Percentiles rank a stretch among this genome's conserved stretches.
Conservation (phyloP, 257 asterid species). For the Ajuga chamaepitys region DNA sequence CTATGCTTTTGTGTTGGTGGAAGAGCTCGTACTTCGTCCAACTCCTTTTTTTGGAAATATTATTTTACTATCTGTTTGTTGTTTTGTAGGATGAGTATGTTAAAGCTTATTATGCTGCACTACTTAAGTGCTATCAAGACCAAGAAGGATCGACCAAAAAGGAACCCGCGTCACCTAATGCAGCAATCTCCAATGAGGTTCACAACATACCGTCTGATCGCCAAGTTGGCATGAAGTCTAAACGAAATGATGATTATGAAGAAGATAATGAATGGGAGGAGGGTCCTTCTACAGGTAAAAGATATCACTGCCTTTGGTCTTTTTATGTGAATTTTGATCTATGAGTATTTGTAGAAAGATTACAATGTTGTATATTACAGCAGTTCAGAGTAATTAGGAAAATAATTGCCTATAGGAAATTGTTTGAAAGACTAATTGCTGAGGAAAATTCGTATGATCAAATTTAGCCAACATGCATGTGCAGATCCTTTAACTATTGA, state of each 20-base stretch:
- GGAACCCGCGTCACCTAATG: conserved; percentile 29
- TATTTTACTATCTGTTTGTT: neutral
- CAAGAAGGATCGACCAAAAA: conserved; percentile 47
- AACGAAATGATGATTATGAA: conserved; percentile 51
- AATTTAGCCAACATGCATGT: too few species aligned
- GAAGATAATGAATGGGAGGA: conserved; percentile 83
- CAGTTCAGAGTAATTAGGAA: neutral
- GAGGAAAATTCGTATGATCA: neutral
- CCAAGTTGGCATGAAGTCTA: conserved; percentile 71
- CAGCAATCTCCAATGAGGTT: conserved; percentile 20
- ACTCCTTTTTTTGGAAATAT: neutral
- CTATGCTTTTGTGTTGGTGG: neutral
- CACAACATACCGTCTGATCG: conserved; percentile 39
- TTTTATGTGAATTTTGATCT: neutral
- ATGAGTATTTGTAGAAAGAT: neutral
- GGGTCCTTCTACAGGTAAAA: conserved; percentile 62
- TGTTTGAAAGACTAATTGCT: neutral
- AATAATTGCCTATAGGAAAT: neutral
- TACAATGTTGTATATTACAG: neutral
- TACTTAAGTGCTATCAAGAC: conserved; percentile 50
- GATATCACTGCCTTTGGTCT: neutral
- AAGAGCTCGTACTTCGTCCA: neutral
- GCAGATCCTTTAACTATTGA: too few species aligned
- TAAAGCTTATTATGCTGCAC: conserved; percentile 86
- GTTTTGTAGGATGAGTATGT: conserved; percentile 61